Evolutionary conservation across 768 basidiomycete genomes (phyloP), one percentile per base, ranked within the genome.

Genomic region (Strobilomyces confusus): DNA sequence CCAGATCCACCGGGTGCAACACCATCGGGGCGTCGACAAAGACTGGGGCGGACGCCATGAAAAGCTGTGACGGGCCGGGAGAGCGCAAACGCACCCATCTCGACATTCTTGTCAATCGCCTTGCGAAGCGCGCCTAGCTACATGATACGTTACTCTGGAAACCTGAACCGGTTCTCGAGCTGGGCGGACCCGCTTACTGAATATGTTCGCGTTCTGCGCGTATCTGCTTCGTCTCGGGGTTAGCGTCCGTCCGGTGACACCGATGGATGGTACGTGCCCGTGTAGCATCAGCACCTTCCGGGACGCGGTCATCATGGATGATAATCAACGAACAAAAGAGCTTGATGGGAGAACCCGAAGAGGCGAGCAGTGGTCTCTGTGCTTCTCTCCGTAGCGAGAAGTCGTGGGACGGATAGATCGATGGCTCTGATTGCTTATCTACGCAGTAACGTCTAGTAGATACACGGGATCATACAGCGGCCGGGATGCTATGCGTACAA

Each of bases 61-160:
- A 9, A 13, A 41, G n/a, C 19, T 7, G n/a, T 9, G 17, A 20
- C 1, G 30, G 13, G 5, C 14, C 14, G 13, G 13, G 22, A 23
- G 13, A 13, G 9, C 44, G 43, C 5, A 14, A 3, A 59, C 69
- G 30, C 49, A 86, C 88, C 84, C 50, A 89, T 73, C 58, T 90
- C 86, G 37, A 88, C 66, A 49, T 77, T 76, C 58, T 84, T 82
- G 52, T 73, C 80, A 57, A 82, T 81, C 53, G 85, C 77, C 68
- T 87, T 89, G 47, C 87, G 77, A 25, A 91, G 72, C 3, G 87
- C 88, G 19, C 84, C 86, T 42, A 89, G 72, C 87, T 91, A 26
- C 33, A 42, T 40, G 46, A 20, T 45, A 12, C 30, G 38, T 49
- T 43, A 53, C 23, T 29, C 23, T 15, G 22, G 29, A 51, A 32